phyloP scores from a whole-genome alignment of 148 eudicot genomes.

The Fagopyrum homotropicum region DNA sequence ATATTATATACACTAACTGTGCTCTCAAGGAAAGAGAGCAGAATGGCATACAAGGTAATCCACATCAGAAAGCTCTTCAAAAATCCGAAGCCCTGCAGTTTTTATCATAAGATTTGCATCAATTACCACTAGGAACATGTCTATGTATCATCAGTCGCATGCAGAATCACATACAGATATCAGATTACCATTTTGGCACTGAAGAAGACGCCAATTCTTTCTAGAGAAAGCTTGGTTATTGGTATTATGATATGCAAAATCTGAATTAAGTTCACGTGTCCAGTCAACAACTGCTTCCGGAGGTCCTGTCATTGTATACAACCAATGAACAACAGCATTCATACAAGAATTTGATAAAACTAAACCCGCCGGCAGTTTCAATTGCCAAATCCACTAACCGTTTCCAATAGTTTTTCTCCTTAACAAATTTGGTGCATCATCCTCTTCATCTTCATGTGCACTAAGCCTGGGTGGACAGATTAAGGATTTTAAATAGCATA shows the following conservation, averaged over 20 bases:
- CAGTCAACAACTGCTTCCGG: slow-evolving; percentile 91
- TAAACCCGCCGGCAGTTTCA: neutral
- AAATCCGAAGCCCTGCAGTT: slow-evolving; percentile 85
- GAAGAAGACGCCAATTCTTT: slow-evolving; percentile 99
- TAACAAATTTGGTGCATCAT: slow-evolving; percentile 36
- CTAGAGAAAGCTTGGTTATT: slow-evolving; percentile 78
- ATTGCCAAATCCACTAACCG: slow-evolving; percentile 32
- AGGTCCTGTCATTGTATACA: slow-evolving; percentile 50
- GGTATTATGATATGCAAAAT: slow-evolving; percentile 56
- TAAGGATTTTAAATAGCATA: slow-evolving; percentile 11
- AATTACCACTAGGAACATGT: neutral
- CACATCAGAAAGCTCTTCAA: slow-evolving; percentile 95
- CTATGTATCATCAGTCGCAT: neutral
- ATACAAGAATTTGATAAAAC: neutral
- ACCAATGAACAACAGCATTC: neutral
- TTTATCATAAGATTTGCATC: slow-evolving; percentile 12
- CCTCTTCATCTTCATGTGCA: slow-evolving; percentile 88
- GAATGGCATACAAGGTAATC: slow-evolving; percentile 77
- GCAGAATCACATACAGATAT: slow-evolving; percentile 13
- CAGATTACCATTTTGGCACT: slow-evolving; percentile 80
- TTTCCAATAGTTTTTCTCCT: slow-evolving; percentile 96
- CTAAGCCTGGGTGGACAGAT: slow-evolving; percentile 50
- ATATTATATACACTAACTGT: neutral
- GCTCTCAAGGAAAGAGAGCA: slow-evolving; percentile 4
- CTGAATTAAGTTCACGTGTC: slow-evolving; percentile 80